Evolutionary conservation across 2,329 filamentous ascomycete species (phyloP), one percentile per base, ranked within the genome.

Genomic region (Fusarium beomiforme): DNA sequence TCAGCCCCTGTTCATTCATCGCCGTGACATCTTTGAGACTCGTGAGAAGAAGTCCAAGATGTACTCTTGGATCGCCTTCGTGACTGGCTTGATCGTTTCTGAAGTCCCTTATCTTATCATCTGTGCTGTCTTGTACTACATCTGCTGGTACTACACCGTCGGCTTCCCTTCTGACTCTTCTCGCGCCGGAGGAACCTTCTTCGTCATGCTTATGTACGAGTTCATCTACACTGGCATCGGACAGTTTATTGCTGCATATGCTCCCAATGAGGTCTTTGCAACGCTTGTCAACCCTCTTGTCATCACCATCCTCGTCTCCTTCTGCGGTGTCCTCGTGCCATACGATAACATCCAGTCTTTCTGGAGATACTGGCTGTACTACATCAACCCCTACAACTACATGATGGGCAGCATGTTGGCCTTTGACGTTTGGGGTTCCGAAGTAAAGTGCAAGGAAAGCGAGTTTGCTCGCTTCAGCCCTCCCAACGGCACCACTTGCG

Each of bases 241-340:
- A 0, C 89, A 91, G 72, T 88, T 89, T 73, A 82, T 90, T n/a
- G 88, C 88, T 0, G 88, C 89, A 2, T 90, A 90, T 65, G 86
- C 88, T 0, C 89, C 89, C 0, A 90, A 89, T 67, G 87, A 85
- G 36, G 85, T 89, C 14, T 89, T 90, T 46, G 89, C 89, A 0
- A 82, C 87, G 0, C 82, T 90, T 8, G 84, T 85, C 66, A 90
- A 90, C 69, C 88, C 88, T 0, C 75, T 90, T 1, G 56, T 90
- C 14, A 80, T 90, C 59, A 84, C 85, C 75, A 78, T 89, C 42
- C 83, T 93, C 5, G 85, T 93, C 13, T 88, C 87, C 2, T 94
- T 95, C 82, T 94, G 91, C 73, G 92, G 92, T 68, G 91, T 94
- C 3, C 83, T 93, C 8, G 92, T 94, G 0, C 91, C 92, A 0